Base-by-base conservation (phyloP, 257 asterid species). In the Cynanchum wilfordii region DNA sequence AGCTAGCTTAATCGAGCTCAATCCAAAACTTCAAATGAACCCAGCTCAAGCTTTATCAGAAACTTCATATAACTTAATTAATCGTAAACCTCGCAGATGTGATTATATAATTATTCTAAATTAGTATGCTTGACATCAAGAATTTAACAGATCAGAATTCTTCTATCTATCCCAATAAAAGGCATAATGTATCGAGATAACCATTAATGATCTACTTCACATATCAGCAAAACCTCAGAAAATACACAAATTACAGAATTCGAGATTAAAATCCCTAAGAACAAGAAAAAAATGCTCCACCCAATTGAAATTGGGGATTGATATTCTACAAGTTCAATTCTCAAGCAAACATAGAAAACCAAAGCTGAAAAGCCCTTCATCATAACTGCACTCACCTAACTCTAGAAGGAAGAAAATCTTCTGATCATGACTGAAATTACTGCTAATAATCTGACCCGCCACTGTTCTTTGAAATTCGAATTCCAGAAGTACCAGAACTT, bases 91-190 rank as follows among this genome's bases (percentile, higher is more conserved):
- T n/a, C n/a, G n/a, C n/a, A n/a, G n/a, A n/a, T n/a, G n/a, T n/a
- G n/a, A n/a, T n/a, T n/a, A n/a, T n/a, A n/a, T n/a, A n/a, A n/a
- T n/a, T n/a, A n/a, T n/a, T n/a, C n/a, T n/a, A n/a, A n/a, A n/a
- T n/a, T n/a, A n/a, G n/a, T n/a, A n/a, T 62, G 68, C 24, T 64
- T 17, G 49, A 20, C n/a, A 64, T 36, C 69, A 64, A 64, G 69
- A 19, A 33, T 64, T 64, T 42, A 19, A 12, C 49, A 17, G 17
- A 36, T 7, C 22, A 9, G 11, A 64, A 19, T 36, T 64, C 69
- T 64, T 64, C 38, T 36, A 33, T 63, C 49, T 36, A 36, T 64
- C 50, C 49, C 49, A 64, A 64, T 1, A 4, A 7, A 64, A 25
- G 27, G 27, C 49, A 36, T 15, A 30, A 64, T 36, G 27, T 44